phyloP scores from a whole-genome alignment of 257 asterid genomes.

The Fraxinus anomala region DNA sequence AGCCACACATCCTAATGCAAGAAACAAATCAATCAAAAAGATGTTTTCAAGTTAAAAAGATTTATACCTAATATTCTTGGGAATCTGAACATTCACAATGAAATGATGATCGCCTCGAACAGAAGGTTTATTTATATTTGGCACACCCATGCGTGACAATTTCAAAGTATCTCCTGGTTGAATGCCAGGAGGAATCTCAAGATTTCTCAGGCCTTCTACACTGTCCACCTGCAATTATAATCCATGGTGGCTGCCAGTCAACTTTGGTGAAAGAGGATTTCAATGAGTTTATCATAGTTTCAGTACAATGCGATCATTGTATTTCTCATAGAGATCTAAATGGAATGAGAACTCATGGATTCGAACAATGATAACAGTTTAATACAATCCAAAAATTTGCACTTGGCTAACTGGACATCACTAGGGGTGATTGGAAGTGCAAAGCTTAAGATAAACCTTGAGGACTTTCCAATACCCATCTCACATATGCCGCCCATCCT shows the following conservation, averaged over 20 bases:
- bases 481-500: neutral
- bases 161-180: slow-evolving; percentile 82
- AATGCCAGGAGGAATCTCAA: slow-evolving; percentile 81
- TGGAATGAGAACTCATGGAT: slow-evolving; percentile 11
- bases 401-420: slow-evolving; percentile 8
- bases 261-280: slow-evolving; percentile 2
- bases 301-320: slow-evolving; percentile 15
- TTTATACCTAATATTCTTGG: slow-evolving; percentile 70
- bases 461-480: neutral
- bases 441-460: neutral
- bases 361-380: slow-evolving; percentile 1
- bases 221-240: slow-evolving; percentile 68
- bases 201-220: slow-evolving; percentile 82
- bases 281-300: slow-evolving; percentile 5
- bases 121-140: slow-evolving; percentile 71
- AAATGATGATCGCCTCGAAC: slow-evolving; percentile 87
- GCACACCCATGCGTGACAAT: slow-evolving; percentile 82
- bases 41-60: slow-evolving; percentile 13
- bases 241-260: slow-evolving; percentile 21
- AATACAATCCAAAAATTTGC: slow-evolving; percentile 6
- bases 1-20: slow-evolving; percentile 15
- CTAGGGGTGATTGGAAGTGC: neutral
- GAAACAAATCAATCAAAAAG: neutral
- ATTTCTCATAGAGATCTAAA: slow-evolving; percentile 13
- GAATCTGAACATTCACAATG: slow-evolving; percentile 75